Evolutionary conservation across 495 filamentous ascomycete species (phyloP), one percentile per base, ranked within the genome.

Genomic region (Apodospora peruviana): DNA sequence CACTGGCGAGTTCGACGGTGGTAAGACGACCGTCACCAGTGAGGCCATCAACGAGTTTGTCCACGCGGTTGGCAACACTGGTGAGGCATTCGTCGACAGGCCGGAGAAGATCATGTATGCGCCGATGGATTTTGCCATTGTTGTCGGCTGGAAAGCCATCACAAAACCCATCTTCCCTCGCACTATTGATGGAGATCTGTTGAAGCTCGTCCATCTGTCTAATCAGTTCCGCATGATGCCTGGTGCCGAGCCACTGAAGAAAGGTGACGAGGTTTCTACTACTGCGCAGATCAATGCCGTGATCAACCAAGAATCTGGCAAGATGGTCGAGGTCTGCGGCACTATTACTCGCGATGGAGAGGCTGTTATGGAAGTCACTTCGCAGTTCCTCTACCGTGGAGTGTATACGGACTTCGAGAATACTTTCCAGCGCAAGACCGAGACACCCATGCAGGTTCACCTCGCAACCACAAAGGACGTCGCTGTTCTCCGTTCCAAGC

Each of bases 91-190:
- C 51, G 91, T 98, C 38, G 91, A 97, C 48, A 83, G 91, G 20
- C 91, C 91, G 40, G 94, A 90, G 48, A 97, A 96, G 72, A 86
- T 88, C 59, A 87, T 95, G 56, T 91, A 83, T 56, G 94, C 93
- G 18, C 93, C 94, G 35, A 99, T 98, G 93, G 93, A 98, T 66
- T 98, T 96, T 55, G 93, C 93, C 48, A 97, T 98, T 51, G 93
- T 98, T 21, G 89, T 95, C 16, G 93, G 93, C 51, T 98, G 93
- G 93, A 95, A 98, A 68, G 93, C 93, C 35, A 96, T 98, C 65
- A 96, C 87, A 19, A 96, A 96, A 75, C 91, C 93, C 0, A 96
- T 97, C 64, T 97, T 98, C 78, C 93, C 93, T 51, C 81, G 87
- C 48, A 86, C 80, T 50, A 95, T 97, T 52, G 91, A 98, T 56